phyloP scores from a whole-genome alignment of 2,329 filamentous ascomycete species.

The Trichoderma harzianum region DNA sequence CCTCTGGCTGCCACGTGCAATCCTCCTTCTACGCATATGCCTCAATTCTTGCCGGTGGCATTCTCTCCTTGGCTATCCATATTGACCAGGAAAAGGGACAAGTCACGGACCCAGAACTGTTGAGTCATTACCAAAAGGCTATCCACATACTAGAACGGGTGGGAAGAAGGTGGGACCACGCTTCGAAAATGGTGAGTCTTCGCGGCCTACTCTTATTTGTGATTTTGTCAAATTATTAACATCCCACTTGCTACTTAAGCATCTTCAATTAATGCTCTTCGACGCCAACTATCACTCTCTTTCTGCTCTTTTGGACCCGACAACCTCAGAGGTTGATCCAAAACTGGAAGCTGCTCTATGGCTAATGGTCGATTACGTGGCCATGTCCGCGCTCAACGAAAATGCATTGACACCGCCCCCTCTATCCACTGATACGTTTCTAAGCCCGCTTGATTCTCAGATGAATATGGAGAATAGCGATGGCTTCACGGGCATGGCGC shows the following conservation, averaged over 20 bases:
- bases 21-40: slow-evolving; percentile 11
- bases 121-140: slow-evolving; percentile 2
- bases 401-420: slow-evolving; percentile 1
- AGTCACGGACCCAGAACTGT: neutral
- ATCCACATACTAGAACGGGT: slow-evolving; percentile 5
- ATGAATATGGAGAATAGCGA: slow-evolving; percentile 4
- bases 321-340: slow-evolving; percentile 2
- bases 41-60: slow-evolving; percentile 10
- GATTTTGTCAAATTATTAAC: neutral
- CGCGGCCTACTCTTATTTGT: neutral
- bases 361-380: slow-evolving; percentile 14
- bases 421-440: slow-evolving; percentile 4
- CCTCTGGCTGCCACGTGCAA: slow-evolving; percentile 13
- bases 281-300: slow-evolving; percentile 15
- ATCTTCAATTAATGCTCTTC: slow-evolving; percentile 16
- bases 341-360: slow-evolving; percentile 8
- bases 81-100: slow-evolving; percentile 15
- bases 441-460: slow-evolving; percentile 4
- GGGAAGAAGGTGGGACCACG: slow-evolving; percentile 14
- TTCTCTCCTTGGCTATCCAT: slow-evolving; percentile 11
- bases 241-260: slow-evolving; percentile 9
- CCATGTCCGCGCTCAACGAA: slow-evolving; percentile 12
- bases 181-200: slow-evolving; percentile 16
- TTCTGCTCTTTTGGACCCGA: slow-evolving; percentile 1
- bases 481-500: neutral